A percentile compares a stretch with the other conserved stretches of the same genome.
phyloP scores from a whole-genome alignment of 495 filamentous ascomycete species.

The Trichoderma virens region DNA sequence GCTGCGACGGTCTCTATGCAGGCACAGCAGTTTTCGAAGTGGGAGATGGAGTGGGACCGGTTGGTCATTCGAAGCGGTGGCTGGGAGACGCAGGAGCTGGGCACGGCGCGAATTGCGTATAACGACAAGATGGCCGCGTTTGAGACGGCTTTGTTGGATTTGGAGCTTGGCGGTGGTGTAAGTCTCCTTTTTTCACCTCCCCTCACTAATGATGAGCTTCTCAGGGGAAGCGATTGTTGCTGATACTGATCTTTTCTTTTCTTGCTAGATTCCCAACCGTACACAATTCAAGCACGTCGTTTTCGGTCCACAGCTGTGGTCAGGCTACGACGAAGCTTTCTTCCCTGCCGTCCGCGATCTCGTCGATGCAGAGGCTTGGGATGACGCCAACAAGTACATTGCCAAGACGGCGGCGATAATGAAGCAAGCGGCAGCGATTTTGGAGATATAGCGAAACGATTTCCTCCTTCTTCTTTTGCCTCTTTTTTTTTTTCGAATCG shows the following conservation, averaged over 20 bases:
- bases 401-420: constrained; percentile 65
- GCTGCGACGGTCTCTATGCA: constrained; percentile 49
- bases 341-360: constrained; percentile 86
- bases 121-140: constrained; percentile 70
- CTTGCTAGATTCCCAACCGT: constrained; percentile 64
- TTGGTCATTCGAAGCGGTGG: constrained; percentile 56
- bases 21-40: constrained; percentile 59
- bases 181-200: constrained; percentile 31
- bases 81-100: constrained; percentile 60
- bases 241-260: constrained; percentile 11
- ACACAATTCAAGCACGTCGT: constrained; percentile 93
- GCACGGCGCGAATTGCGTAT: constrained; percentile 55
- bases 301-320: constrained; percentile 76
- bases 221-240: not conserved
- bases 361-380: constrained; percentile 64
- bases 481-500: not conserved
- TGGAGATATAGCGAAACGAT: not conserved
- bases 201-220: not conserved
- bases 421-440: constrained; percentile 44
- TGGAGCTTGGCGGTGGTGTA: constrained; percentile 62
- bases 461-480: not conserved
- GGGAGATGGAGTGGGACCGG: constrained; percentile 64
- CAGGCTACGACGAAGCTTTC: constrained; percentile 61
- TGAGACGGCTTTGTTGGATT: constrained; percentile 75
- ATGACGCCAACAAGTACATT: constrained; percentile 58